phyloP scores from a whole-genome alignment of 139 green algal genomes.

The Monoraphidium neglectum region DNA sequence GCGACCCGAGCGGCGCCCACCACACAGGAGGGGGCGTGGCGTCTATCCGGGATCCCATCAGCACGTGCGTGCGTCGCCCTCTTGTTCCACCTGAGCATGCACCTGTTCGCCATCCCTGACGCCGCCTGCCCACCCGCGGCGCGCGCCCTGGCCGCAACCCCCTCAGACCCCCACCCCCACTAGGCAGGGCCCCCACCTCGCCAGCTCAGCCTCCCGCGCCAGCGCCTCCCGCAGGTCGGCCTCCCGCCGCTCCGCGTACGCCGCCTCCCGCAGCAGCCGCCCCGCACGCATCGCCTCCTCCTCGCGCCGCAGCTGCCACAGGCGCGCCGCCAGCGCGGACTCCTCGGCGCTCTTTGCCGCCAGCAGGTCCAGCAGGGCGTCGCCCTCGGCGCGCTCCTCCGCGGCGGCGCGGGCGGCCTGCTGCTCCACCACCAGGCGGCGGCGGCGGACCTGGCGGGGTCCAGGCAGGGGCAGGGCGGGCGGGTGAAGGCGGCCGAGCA shows the following conservation, averaged over 20 bases:
- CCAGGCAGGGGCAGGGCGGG: too few species aligned
- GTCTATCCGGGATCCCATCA: too few species aligned
- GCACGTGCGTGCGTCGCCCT: too few species aligned
- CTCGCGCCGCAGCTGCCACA: conserved; percentile 61
- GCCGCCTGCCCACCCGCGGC: neutral
- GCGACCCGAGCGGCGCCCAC: too few species aligned
- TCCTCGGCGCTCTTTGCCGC: conserved; percentile 53
- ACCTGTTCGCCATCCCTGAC: neutral
- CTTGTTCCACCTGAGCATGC: too few species aligned
- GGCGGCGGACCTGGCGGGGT: conserved; percentile 40
- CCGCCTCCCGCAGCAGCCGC: conserved; percentile 58
- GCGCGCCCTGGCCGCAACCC: neutral
- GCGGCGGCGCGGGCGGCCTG: conserved; percentile 34
- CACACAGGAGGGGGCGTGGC: too few species aligned
- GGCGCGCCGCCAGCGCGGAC: conserved; percentile 48
- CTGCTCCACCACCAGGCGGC: conserved; percentile 59
- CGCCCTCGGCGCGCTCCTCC: conserved; percentile 41
- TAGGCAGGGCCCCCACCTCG: conserved; percentile 22
- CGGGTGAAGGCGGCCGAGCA: too few species aligned
- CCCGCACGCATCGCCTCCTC: conserved; percentile 66
- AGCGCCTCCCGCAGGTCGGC: conserved; percentile 58
- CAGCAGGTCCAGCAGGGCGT: conserved; percentile 55
- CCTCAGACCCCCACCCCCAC: neutral
- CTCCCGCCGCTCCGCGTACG: conserved; percentile 66
- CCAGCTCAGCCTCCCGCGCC: conserved; percentile 54